Evolutionary conservation across 306 rosid genomes (phyloP).

Genomic region (Oxytropis ochrocephala): DNA sequence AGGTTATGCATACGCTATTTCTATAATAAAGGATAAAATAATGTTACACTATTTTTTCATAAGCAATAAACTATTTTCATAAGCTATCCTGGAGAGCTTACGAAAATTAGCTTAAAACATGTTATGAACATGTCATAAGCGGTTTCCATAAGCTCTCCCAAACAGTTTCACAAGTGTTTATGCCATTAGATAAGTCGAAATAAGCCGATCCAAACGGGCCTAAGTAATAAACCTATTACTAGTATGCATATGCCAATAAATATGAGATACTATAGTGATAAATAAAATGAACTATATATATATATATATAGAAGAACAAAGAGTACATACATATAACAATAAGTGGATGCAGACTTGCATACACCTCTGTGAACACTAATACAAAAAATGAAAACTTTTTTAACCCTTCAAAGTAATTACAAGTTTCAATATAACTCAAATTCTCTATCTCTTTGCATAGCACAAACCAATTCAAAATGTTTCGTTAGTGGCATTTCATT

Average conservation of each 20-base stretch:
- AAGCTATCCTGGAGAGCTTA: too few relatives aligned
- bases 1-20: too few relatives aligned
- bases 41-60: too few relatives aligned
- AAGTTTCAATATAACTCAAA: background rate
- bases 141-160: too few relatives aligned
- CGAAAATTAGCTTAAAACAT: too few relatives aligned
- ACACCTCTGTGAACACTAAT: background rate
- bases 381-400: background rate
- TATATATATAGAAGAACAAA: background rate
- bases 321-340: background rate
- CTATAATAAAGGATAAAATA: too few relatives aligned
- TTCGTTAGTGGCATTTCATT: background rate
- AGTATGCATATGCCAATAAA: background rate
- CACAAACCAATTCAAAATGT: background rate
- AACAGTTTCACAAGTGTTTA: too few relatives aligned
- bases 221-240: background rate
- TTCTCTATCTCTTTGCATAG: background rate
- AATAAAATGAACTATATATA: background rate
- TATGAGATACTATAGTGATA: background rate
- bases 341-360: background rate
- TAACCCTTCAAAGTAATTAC: background rate
- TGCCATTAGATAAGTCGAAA: too few relatives aligned
- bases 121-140: too few relatives aligned
- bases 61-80: too few relatives aligned
- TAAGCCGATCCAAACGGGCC: too few relatives aligned